phyloP scores from a whole-genome alignment of 2,329 filamentous ascomycete genomes.

The Clonostachys sp. region DNA sequence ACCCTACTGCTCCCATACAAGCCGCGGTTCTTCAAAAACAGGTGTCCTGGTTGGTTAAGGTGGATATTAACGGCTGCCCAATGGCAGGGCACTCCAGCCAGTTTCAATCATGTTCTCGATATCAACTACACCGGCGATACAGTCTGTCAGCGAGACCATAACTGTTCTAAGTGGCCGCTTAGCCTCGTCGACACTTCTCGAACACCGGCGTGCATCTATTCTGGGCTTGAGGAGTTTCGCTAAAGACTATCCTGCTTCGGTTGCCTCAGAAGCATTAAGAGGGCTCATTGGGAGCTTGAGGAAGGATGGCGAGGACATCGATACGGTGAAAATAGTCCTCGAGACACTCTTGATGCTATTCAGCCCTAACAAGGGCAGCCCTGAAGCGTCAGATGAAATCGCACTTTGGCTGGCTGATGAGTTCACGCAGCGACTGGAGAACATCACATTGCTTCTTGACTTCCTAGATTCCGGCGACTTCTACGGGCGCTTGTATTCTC shows the following conservation, averaged over 20 bases:
- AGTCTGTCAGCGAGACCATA: conserved; percentile 94
- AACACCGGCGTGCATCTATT: conserved; percentile 91
- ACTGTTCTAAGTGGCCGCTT: conserved; percentile 83
- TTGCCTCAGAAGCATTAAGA: conserved; percentile 87
- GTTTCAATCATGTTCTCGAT: conserved; percentile 54
- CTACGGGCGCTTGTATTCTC: conserved; percentile 83
- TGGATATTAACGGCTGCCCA: conserved; percentile 8
- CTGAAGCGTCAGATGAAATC: conserved; percentile 94
- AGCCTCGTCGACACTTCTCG: conserved; percentile 82
- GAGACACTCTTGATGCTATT: conserved; percentile 96
- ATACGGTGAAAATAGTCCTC: conserved; percentile 90
- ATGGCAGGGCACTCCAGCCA: conserved; percentile 18
- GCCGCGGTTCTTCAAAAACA: too few species aligned
- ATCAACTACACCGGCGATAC: conserved; percentile 77
- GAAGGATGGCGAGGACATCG: conserved; percentile 89
- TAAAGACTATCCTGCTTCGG: conserved; percentile 92
- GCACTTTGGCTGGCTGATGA: conserved; percentile 95
- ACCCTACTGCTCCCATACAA: too few species aligned
- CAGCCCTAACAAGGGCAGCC: conserved; percentile 63
- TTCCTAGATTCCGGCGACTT: conserved; percentile 86
- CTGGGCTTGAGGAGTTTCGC: conserved; percentile 91
- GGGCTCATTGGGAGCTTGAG: conserved; percentile 80
- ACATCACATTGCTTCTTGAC: conserved; percentile 84
- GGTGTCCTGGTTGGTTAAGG: conserved; percentile 1
- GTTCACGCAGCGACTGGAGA: conserved; percentile 96